phyloP scores from a whole-genome alignment of 768 basidiomycete species.

The Lactarius hatsudake region DNA sequence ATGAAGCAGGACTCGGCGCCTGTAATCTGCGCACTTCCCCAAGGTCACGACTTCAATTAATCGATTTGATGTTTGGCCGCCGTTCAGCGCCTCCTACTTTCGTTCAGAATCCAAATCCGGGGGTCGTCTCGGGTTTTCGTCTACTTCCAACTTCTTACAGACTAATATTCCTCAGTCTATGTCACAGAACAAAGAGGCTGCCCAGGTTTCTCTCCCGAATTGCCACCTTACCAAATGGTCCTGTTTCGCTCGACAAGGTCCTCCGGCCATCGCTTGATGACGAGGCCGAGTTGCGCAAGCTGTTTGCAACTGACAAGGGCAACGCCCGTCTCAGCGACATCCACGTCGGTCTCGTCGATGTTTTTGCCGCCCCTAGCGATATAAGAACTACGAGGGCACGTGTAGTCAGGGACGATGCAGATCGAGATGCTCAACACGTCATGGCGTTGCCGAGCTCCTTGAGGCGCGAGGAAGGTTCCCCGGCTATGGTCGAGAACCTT shows the following conservation, averaged over 20 bases:
- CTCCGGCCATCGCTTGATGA: slow-evolving; percentile 55
- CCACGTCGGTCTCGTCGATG: slow-evolving; percentile 56
- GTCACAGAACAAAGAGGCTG: slow-evolving; percentile 33
- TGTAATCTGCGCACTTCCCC: too few species aligned
- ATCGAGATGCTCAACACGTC: slow-evolving; percentile 47
- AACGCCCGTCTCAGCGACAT: slow-evolving; percentile 47
- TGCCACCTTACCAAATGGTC: slow-evolving; percentile 29
- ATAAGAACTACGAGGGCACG: slow-evolving; percentile 53
- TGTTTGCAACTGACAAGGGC: slow-evolving; percentile 53
- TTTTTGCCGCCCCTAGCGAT: slow-evolving; percentile 49
- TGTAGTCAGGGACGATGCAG: slow-evolving; percentile 43
- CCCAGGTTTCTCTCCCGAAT: slow-evolving; percentile 33
- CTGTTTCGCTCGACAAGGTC: slow-evolving; percentile 41
- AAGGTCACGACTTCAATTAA: neutral
- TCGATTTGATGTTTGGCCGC: neutral
- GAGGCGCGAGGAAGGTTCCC: slow-evolving; percentile 49
- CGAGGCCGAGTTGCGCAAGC: slow-evolving; percentile 51
- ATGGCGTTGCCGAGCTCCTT: slow-evolving; percentile 48
- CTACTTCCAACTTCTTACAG: neutral
- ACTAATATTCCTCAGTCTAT: slow-evolving; percentile 11
- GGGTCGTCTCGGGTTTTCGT: neutral
- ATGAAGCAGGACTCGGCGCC: too few species aligned
- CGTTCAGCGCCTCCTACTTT: neutral
- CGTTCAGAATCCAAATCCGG: neutral
- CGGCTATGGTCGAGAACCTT: slow-evolving; percentile 46